Conservation (phyloP, 2,329 filamentous ascomycete species). For the Nemania sp. region DNA sequence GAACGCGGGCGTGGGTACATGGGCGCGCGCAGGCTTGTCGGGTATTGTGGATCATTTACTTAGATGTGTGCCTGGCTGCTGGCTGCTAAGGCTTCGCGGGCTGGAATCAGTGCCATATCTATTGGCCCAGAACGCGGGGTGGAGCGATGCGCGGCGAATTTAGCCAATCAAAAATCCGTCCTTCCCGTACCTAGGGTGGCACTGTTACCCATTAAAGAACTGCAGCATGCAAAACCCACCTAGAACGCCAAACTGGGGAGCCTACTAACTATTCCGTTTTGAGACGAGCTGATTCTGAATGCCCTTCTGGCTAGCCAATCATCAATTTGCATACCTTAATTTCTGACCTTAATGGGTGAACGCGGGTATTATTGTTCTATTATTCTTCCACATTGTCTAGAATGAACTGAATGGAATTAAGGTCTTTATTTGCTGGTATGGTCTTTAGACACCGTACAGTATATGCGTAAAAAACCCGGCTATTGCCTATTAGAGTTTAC, state of each 20-base stretch:
- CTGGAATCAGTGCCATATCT: constrained; percentile 22
- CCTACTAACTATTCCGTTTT: constrained; percentile 24
- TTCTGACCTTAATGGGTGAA: constrained; percentile 14
- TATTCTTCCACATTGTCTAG: no score
- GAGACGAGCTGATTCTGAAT: constrained; percentile 27
- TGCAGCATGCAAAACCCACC: constrained; percentile 24
- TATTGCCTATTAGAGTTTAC: no score
- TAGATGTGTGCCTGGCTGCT: constrained; percentile 19
- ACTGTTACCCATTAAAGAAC: no score
- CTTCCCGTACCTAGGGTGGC: neutral
- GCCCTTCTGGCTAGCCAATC: constrained; percentile 40
- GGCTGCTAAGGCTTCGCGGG: neutral
- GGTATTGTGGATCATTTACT: constrained; percentile 27
- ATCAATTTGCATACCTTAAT: constrained; percentile 40
- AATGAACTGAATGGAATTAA: no score
- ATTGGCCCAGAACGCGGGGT: neutral
- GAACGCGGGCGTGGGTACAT: constrained; percentile 26
- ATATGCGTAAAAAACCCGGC: no score
- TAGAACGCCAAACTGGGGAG: constrained; percentile 24
- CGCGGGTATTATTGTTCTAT: neutral
- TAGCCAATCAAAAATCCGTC: constrained; percentile 36
- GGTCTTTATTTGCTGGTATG: no score
- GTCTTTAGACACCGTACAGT: no score
- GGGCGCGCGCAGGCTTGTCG: constrained; percentile 28
- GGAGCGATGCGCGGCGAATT: neutral